Evolutionary conservation across 495 filamentous ascomycete species (phyloP), one percentile per base, ranked within the genome.

Genomic region (Penicillium odoratum): DNA sequence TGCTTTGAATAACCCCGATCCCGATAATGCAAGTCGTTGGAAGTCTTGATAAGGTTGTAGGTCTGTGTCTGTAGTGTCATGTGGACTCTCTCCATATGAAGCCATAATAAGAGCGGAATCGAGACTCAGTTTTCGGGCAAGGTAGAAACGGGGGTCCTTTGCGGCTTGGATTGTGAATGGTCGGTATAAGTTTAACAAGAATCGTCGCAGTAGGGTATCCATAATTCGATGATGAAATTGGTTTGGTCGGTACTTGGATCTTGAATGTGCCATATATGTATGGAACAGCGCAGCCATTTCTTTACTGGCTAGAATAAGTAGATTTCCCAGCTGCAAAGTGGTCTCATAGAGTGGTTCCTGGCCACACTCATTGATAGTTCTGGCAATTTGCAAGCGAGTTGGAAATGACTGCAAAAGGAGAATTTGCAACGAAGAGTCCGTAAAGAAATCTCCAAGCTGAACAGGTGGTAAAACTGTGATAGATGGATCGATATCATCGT

Each of bases 401-500:
- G 71, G 65, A 5, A 81, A 55, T 0, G 77, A 80, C 29, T 72
- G 67, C 8, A 73, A 48, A 4, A 85, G 62, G 0, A 72, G 34
- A 34, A 79, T 66, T 50, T 85, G 82, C 6, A 82, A 44, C 4
- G 82, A 80, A 0, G 74, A 79, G 16, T 66, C 57, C 1, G 83
- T 86, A 51, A 67, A 81, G 5, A 30, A 64, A 3, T 58, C 53
- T n/a, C 42, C 65, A 3, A 73, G 61, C 6, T 72, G 68, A 5
- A 69, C 52, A 6, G 57, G 57, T 5, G 70, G 64, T 1, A 60
- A 33, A 7, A 67, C 55, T 2, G 55, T 57, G 2, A 69, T 65
- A 0, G 53, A n/a, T 21, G 74, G 72, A 34, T 74, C 65, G 9
- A 84, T 63, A 26, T 84, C 77, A n/a, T 74, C 69, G 48, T 86